phyloP scores from a whole-genome alignment of 768 basidiomycete species.

The Coprinopsis sp. region DNA sequence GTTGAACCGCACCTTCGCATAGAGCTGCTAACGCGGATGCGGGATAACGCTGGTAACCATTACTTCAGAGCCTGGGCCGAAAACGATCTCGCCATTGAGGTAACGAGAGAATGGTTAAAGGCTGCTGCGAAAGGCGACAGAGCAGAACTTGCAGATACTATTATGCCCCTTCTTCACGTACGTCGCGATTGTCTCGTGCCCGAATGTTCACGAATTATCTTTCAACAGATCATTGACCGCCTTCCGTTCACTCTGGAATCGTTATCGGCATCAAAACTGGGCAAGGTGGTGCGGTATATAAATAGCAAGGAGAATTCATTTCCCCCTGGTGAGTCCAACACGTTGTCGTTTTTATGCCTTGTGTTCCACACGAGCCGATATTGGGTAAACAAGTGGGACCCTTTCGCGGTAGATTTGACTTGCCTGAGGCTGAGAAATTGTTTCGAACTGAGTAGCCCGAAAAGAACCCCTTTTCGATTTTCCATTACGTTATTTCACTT shows the following conservation, averaged over 20 bases:
- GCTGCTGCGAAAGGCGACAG: conserved; percentile 54
- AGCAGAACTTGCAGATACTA: conserved; percentile 63
- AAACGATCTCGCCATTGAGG: conserved; percentile 67
- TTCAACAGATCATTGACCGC: conserved; percentile 76
- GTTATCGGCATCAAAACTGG: conserved; percentile 68
- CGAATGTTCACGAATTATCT: conserved; percentile 8
- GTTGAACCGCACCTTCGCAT: conserved; percentile 62
- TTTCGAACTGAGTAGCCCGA: not conserved
- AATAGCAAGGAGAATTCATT: conserved; percentile 66
- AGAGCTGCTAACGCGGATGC: conserved; percentile 75
- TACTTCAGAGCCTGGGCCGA: conserved; percentile 87
- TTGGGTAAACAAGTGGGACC: not conserved
- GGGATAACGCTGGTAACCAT: conserved; percentile 80
- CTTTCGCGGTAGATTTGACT: not conserved
- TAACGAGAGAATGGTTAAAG: conserved; percentile 80
- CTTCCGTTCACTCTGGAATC: conserved; percentile 69
- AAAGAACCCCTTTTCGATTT: not conserved
- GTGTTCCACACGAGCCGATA: not conserved
- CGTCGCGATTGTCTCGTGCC: conserved; percentile 25
- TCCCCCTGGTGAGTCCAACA: conserved; percentile 64
- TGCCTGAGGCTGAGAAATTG: conserved; percentile 7
- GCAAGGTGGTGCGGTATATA: conserved; percentile 76
- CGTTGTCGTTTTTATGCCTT: conserved; percentile 12
- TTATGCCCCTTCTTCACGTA: conserved; percentile 86
- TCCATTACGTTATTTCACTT: conserved; percentile 7